phyloP scores from a whole-genome alignment of 306 rosid genomes.

The Acacia acuminata region DNA sequence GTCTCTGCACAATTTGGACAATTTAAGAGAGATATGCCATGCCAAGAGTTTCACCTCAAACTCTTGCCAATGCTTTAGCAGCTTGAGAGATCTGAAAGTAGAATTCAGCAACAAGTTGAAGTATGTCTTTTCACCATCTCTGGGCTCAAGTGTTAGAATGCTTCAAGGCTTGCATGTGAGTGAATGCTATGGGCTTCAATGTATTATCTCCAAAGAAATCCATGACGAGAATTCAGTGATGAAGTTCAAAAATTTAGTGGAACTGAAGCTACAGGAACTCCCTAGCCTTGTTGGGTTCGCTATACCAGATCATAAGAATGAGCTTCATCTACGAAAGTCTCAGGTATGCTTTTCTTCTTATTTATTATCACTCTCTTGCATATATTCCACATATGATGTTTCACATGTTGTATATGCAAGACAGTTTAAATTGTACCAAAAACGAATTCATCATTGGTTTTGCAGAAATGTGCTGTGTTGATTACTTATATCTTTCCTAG shows the following conservation, averaged over 20 bases:
- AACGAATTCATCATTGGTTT: background rate
- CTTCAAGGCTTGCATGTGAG: slow-evolving; percentile 28
- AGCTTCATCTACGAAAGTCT: background rate
- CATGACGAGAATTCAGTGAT: background rate
- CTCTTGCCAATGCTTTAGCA: slow-evolving; percentile 22
- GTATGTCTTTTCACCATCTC: slow-evolving; percentile 14
- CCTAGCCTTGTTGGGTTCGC: slow-evolving; percentile 13
- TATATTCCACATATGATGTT: background rate
- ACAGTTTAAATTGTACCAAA: background rate
- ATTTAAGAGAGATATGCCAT: slow-evolving; percentile 11
- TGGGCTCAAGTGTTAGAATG: background rate
- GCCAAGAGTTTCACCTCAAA: background rate
- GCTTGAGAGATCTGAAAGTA: background rate
- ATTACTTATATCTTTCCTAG: background rate
- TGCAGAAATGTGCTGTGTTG: background rate
- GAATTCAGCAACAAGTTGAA: slow-evolving; percentile 18
- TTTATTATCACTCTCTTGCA: background rate
- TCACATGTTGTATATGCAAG: background rate
- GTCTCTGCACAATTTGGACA: background rate
- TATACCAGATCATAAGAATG: background rate
- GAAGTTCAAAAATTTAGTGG: slow-evolving; percentile 10
- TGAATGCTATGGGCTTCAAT: slow-evolving; percentile 21
- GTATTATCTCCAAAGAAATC: background rate
- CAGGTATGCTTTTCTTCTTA: background rate
- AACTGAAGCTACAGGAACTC: slow-evolving; percentile 19